Evolutionary conservation across 192 early-diverging fungal genomes (phyloP).

Genomic region (Obelidium mucronatum): DNA sequence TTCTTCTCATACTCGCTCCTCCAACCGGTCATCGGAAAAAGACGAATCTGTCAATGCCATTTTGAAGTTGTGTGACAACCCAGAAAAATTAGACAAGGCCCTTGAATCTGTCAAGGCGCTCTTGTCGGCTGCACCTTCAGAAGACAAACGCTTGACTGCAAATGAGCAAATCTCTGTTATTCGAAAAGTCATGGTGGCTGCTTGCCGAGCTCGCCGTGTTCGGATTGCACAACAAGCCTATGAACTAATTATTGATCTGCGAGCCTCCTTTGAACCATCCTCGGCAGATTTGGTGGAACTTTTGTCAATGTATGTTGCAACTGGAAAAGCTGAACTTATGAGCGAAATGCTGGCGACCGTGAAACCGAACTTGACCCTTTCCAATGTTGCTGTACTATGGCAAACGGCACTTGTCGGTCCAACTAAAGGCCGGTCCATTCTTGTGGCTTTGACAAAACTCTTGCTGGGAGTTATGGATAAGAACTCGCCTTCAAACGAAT

Average conservation of each 20-base stretch:
- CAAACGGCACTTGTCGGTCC: conserved; percentile 16
- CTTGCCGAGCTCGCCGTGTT: conserved; percentile 13
- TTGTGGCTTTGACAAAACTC: conserved; percentile 14
- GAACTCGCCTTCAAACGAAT: conserved; percentile 5
- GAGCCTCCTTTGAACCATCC: not conserved
- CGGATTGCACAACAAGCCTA: conserved; percentile 28
- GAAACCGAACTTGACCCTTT: conserved; percentile 1
- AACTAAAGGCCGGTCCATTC: not conserved
- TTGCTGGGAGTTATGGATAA: conserved; percentile 3
- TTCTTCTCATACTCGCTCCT: too few species aligned
- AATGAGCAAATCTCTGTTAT: not conserved
- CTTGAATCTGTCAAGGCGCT: not conserved
- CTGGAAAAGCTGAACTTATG: conserved; percentile 11
- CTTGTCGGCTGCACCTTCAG: not conserved
- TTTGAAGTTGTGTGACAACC: not conserved
- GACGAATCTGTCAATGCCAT: not conserved
- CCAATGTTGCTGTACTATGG: conserved; percentile 27
- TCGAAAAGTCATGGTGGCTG: conserved; percentile 13
- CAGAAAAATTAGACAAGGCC: conserved; percentile 6
- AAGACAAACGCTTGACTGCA: not conserved
- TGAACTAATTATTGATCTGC: conserved; percentile 8
- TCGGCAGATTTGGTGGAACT: conserved; percentile 4
- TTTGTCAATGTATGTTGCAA: conserved; percentile 8
- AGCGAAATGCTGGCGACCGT: not conserved
- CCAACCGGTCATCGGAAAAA: not conserved